These are phyloP conservation scores for Solanum boliviense DNA, from an alignment of 257 asterid genomes.

Conservation along the genomic window DNA sequence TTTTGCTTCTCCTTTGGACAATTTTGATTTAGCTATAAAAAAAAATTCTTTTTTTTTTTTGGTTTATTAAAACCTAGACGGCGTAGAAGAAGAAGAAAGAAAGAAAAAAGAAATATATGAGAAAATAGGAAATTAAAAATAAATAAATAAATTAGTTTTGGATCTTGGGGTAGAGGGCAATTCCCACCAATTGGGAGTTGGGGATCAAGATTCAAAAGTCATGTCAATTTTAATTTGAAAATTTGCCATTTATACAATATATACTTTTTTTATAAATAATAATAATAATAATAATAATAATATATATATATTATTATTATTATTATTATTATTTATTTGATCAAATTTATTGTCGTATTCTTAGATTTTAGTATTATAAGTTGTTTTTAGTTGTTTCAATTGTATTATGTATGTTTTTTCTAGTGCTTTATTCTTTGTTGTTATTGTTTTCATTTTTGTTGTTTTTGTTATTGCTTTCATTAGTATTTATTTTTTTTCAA, in stretches of 20 bases:
- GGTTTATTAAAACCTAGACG: background rate
- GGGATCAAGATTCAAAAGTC: background rate
- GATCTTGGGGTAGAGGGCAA: background rate
- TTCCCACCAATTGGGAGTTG: background rate
- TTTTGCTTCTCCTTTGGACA: background rate
- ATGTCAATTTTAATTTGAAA: background rate
- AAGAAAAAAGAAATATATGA: background rate
- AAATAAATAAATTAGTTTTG: background rate
- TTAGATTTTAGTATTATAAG: too few relatives aligned
- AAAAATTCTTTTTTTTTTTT: background rate
- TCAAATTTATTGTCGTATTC: too few relatives aligned
- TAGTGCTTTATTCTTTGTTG: too few relatives aligned
- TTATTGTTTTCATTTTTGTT: too few relatives aligned
- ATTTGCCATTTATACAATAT: background rate
- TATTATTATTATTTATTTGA: too few relatives aligned
- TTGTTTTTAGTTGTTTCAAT: too few relatives aligned
- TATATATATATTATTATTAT: too few relatives aligned
- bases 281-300: too few relatives aligned
- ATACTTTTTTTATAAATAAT: too few relatives aligned
- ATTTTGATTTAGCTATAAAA: background rate
- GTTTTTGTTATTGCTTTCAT: too few relatives aligned
- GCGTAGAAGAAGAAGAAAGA: background rate
- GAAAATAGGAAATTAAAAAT: background rate
- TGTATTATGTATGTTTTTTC: too few relatives aligned
- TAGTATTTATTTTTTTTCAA: too few relatives aligned